Conservation (phyloP, 441 rosid genomes). For the Omphalea diandra region DNA sequence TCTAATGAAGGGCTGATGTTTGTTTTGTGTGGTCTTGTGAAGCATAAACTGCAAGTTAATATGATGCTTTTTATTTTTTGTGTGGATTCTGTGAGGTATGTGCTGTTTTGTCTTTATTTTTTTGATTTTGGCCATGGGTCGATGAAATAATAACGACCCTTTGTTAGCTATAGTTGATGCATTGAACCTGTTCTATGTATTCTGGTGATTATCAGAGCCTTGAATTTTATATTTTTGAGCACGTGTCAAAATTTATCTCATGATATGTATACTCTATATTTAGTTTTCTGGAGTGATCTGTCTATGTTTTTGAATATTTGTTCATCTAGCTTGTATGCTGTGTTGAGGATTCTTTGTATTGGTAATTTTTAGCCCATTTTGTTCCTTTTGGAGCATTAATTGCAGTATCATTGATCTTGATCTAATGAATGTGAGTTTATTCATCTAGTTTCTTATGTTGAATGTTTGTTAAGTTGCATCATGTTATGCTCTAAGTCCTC, state of each 20-base stretch:
- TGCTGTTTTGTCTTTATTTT: not conserved
- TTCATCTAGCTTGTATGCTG: slow-evolving; percentile 2
- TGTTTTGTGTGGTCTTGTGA: not conserved
- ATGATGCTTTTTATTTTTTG: not conserved
- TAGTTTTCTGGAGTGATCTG: not conserved
- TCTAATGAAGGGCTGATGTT: not conserved
- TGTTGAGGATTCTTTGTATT: not conserved
- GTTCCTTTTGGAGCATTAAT: not conserved
- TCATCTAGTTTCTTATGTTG: not conserved
- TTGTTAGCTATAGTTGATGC: not conserved
- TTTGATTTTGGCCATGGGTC: not conserved
- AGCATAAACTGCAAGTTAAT: not conserved
- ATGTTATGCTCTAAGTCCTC: not conserved
- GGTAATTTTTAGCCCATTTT: not conserved
- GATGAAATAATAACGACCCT: not conserved
- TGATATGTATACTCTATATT: not conserved
- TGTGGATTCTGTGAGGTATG: not conserved
- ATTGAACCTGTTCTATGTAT: not conserved
- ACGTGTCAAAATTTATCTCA: not conserved
- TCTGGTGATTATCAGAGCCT: not conserved
- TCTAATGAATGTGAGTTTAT: not conserved
- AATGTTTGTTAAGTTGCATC: not conserved
- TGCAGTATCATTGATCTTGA: not conserved
- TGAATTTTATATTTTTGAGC: not conserved
- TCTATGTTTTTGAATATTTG: not conserved